Evolutionary conservation across 2,329 filamentous ascomycete species (phyloP).

Genomic region (Colletotrichum sansevieriae): DNA sequence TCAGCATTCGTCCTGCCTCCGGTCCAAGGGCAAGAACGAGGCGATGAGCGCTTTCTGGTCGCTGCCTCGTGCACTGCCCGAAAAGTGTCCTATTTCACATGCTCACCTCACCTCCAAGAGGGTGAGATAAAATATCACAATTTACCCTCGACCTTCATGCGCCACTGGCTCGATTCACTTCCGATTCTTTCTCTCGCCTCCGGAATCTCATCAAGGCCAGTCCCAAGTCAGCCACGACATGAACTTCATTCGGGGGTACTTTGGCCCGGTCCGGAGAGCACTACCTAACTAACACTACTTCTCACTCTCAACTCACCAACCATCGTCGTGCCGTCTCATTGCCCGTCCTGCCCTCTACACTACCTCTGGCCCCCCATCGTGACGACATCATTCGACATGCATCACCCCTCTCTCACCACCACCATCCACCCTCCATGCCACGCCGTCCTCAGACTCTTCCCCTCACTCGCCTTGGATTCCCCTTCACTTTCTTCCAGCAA

Average conservation of each 20-base stretch:
- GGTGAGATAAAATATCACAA: background rate
- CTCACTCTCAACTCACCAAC: background rate
- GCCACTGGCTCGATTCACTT: conserved; percentile 7
- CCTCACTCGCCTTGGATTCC: background rate
- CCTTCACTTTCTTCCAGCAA: conserved; percentile 22
- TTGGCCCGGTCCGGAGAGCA: background rate
- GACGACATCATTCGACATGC: conserved; percentile 40
- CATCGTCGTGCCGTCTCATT: background rate
- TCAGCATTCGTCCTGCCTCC: background rate
- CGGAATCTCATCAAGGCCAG: background rate
- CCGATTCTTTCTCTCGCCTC: conserved; percentile 15
- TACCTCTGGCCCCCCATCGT: conserved; percentile 8
- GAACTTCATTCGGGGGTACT: background rate
- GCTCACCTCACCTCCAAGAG: background rate
- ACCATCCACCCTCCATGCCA: conserved; percentile 9
- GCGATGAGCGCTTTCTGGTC: conserved; percentile 4
- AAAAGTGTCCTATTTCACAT: conserved; percentile 9
- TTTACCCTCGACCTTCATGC: background rate
- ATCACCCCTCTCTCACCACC: conserved; percentile 31
- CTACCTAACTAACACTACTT: background rate
- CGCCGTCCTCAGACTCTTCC: background rate
- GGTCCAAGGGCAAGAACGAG: background rate
- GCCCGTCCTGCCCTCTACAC: background rate
- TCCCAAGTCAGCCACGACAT: background rate
- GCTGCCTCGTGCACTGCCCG: conserved; percentile 27